phyloP scores from a whole-genome alignment of 2,329 filamentous ascomycete genomes.

The Chrysoporthe puriensis region DNA sequence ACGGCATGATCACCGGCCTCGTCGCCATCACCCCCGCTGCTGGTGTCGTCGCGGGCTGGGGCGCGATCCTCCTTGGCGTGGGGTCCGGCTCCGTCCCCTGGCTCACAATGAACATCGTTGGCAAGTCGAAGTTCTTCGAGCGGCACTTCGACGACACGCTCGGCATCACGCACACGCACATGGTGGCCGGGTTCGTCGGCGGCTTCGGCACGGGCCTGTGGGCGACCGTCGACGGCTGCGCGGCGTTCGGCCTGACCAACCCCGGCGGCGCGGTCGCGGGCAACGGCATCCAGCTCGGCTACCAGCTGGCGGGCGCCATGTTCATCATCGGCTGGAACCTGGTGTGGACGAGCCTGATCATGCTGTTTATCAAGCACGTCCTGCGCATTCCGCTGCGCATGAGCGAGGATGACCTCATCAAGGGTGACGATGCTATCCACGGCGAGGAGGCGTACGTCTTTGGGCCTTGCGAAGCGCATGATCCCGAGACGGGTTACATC shows the following conservation, averaged over 20 bases:
- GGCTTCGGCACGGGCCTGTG: constrained; percentile 52
- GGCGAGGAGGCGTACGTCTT: constrained; percentile 49
- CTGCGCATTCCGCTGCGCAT: constrained; percentile 51
- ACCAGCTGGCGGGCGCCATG: constrained; percentile 31
- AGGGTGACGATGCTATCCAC: constrained; percentile 52
- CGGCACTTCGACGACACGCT: constrained; percentile 35
- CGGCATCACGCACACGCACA: constrained; percentile 45
- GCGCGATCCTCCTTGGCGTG: constrained; percentile 51
- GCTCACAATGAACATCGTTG: constrained; percentile 53
- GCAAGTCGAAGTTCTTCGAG: constrained; percentile 38
- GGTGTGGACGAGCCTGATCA: constrained; percentile 53
- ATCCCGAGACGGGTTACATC: constrained; percentile 33
- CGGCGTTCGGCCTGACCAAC: constrained; percentile 49
- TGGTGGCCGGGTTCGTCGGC: constrained; percentile 49
- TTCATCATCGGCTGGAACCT: constrained; percentile 51
- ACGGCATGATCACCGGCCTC: constrained; percentile 57
- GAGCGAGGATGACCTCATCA: constrained; percentile 47
- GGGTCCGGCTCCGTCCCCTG: constrained; percentile 50
- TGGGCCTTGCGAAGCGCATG: constrained; percentile 34
- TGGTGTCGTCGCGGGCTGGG: constrained; percentile 55
- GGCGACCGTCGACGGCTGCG: constrained; percentile 49
- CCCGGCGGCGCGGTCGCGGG: constrained; percentile 53
- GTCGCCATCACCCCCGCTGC: constrained; percentile 56
- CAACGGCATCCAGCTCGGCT: constrained; percentile 53
- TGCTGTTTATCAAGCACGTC: constrained; percentile 55